Percentiles rank a stretch among this genome's conserved stretches.
These are phyloP conservation scores for Plasmodium reichenowi DNA, from an alignment of 169 alveolate genomes.

Conservation along the genomic window DNA sequence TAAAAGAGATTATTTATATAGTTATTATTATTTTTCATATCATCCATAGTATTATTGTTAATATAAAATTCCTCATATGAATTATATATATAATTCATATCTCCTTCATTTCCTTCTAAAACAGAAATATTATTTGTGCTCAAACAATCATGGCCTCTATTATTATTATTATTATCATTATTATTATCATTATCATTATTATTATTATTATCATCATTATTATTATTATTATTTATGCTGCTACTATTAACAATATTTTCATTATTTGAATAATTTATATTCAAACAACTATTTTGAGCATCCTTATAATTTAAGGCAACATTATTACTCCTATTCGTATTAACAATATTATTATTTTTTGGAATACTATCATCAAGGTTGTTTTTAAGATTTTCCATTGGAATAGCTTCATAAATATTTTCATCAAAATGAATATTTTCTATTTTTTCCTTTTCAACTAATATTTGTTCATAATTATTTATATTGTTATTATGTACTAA, in stretches of 20 bases:
- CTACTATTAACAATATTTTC: not conserved
- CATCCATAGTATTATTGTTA: constrained; percentile 23
- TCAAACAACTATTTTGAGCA: not conserved
- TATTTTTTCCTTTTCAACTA: constrained; percentile 12
- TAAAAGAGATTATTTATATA: constrained; percentile 32
- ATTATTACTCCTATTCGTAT: not conserved
- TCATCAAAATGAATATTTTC: constrained; percentile 16
- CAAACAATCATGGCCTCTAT: not conserved
- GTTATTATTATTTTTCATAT: constrained; percentile 25
- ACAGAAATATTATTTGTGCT: not conserved
- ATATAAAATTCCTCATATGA: constrained; percentile 38
- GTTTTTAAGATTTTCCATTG: constrained; percentile 14
- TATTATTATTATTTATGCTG: not conserved
- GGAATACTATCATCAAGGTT: not conserved
- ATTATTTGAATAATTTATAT: constrained; percentile 3
- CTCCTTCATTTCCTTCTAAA: constrained; percentile 30
- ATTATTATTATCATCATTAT: too few relatives aligned
- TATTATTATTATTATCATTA: constrained; percentile 4
- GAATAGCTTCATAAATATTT: constrained; percentile 8
- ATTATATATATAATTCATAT: constrained; percentile 26
- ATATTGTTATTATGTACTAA: constrained; percentile 2
- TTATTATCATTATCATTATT: not conserved
- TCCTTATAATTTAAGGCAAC: constrained; percentile 1
- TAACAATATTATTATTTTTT: not conserved
- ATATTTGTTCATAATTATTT: constrained; percentile 36